Percentiles rank a stretch among this genome's conserved stretches.
Evolutionary conservation across 495 filamentous ascomycete genomes (phyloP).

Genomic region (Hyaloscypha variabilis): DNA sequence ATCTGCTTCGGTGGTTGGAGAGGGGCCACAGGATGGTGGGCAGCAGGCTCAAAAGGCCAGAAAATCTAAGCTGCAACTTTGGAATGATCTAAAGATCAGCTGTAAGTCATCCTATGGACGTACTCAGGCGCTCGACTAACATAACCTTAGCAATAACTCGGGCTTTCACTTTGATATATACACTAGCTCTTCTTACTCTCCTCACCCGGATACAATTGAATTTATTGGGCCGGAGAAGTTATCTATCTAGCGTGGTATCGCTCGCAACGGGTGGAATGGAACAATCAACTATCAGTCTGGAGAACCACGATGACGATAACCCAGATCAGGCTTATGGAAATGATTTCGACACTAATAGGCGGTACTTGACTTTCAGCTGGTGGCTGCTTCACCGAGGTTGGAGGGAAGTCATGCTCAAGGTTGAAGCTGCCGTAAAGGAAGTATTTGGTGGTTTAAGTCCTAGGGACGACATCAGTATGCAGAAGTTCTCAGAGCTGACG

Average conservation of each 20-base stretch:
- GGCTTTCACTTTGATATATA: slow-evolving; percentile 90
- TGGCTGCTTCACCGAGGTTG: slow-evolving; percentile 94
- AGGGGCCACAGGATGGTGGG: slow-evolving; percentile 42
- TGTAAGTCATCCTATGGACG: slow-evolving; percentile 57
- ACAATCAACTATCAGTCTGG: slow-evolving; percentile 74
- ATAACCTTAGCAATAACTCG: slow-evolving; percentile 75
- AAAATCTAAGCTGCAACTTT: slow-evolving; percentile 88
- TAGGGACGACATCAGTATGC: slow-evolving; percentile 82
- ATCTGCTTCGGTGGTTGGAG: slow-evolving; percentile 38
- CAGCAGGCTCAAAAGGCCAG: slow-evolving; percentile 51
- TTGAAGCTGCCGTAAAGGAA: slow-evolving; percentile 79
- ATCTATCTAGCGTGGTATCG: slow-evolving; percentile 91
- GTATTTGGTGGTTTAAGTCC: slow-evolving; percentile 84
- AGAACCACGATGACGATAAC: slow-evolving; percentile 87
- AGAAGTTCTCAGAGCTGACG: slow-evolving; percentile 75
- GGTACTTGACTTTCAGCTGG: slow-evolving; percentile 96
- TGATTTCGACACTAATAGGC: slow-evolving; percentile 92
- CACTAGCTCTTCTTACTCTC: slow-evolving; percentile 82
- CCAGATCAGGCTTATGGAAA: slow-evolving; percentile 78
- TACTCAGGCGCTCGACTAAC: not conserved
- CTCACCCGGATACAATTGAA: slow-evolving; percentile 97
- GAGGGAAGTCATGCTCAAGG: slow-evolving; percentile 75
- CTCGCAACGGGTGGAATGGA: slow-evolving; percentile 66
- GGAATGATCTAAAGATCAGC: slow-evolving; percentile 96
- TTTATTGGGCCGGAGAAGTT: slow-evolving; percentile 91